These are phyloP conservation scores for Backusella mclennaniae DNA, from an alignment of 192 early-diverging fungal genomes.

Conservation along the genomic window DNA sequence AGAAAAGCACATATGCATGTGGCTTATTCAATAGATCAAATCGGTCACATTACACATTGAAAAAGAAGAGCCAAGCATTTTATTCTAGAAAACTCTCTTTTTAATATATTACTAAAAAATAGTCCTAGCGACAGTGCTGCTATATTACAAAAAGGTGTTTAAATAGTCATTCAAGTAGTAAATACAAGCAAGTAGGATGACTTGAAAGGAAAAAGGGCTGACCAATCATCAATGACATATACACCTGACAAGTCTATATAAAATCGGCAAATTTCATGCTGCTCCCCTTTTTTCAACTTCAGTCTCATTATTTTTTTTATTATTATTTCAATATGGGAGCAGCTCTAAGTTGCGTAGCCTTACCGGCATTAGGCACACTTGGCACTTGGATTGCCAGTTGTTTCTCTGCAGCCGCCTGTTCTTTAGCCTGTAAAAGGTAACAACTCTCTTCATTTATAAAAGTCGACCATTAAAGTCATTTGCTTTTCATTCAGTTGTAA, in stretches of 20 bases:
- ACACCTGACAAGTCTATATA: neutral
- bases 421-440: slow-evolving; percentile 47
- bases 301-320: neutral
- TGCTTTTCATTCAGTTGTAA: slow-evolving; percentile 38
- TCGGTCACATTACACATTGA: no score
- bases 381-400: slow-evolving; percentile 44
- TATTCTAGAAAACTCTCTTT: no score
- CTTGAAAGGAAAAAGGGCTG: no score
- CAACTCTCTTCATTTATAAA: neutral
- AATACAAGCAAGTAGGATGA: no score
- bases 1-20: no score
- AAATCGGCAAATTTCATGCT: neutral
- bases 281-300: neutral
- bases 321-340: slow-evolving; percentile 46
- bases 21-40: no score
- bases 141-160: no score
- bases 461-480: neutral
- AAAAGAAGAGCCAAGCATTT: no score
- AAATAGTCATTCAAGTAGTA: no score
- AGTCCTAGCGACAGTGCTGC: no score
- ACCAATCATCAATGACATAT: no score
- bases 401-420: slow-evolving; percentile 60
- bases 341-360: slow-evolving; percentile 49
- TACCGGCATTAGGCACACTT: slow-evolving; percentile 44
- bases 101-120: no score